Conservation (phyloP, 108 stramenopile species). For the Stephanodiscus minutulus region DNA sequence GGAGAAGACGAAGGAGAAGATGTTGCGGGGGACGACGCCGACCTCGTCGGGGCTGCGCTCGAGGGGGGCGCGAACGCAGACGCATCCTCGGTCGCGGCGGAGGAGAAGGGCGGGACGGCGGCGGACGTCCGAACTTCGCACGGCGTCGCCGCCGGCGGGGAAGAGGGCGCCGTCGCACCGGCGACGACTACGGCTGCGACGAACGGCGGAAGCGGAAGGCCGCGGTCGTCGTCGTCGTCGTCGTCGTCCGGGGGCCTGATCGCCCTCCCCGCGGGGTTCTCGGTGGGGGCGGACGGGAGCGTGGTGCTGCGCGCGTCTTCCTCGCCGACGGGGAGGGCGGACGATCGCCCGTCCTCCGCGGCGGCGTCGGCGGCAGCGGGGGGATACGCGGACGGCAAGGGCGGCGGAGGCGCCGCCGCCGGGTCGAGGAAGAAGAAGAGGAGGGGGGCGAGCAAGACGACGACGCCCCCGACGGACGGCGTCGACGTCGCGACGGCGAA, state of each 20-base stretch:
- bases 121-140: no score
- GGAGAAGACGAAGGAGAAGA: constrained; percentile 26
- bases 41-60: neutral
- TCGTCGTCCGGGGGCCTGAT: constrained; percentile 21
- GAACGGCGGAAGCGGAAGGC: neutral
- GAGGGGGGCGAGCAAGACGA: constrained; percentile 13
- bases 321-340: constrained; percentile 4
- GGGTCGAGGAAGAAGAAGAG: constrained; percentile 40
- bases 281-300: constrained; percentile 39
- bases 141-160: no score
- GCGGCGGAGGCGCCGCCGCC: neutral
- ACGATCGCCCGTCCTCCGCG: neutral
- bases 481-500: constrained; percentile 11
- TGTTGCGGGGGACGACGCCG: constrained; percentile 1
- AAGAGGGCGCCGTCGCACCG: no score
- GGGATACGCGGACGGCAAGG: neutral
- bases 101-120: no score
- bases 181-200: no score
- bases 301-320: constrained; percentile 33
- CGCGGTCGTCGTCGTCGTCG: constrained; percentile 11
- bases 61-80: neutral
- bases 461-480: neutral
- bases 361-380: neutral
- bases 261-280: constrained; percentile 41
- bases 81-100: no score